These are phyloP conservation scores for Mycena vitilis DNA, from an alignment of 768 basidiomycete genomes.

Conservation along the genomic window DNA sequence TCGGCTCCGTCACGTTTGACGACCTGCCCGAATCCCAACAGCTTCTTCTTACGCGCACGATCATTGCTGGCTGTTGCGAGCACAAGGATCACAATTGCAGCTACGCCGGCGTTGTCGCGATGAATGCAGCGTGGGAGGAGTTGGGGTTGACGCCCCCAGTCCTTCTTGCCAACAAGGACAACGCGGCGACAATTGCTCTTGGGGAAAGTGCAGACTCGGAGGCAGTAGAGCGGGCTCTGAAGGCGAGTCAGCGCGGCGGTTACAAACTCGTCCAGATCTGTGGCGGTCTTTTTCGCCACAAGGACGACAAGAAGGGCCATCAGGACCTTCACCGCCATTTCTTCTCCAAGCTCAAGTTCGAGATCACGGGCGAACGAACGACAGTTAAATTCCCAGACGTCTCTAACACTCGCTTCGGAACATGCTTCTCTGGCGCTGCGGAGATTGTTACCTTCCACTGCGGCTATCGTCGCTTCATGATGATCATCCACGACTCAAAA, in stretches of 20 bases:
- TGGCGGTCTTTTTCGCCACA: constrained; percentile 25
- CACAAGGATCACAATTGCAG: constrained; percentile 12
- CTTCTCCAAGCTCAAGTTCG: constrained; percentile 14
- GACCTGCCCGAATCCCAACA: not conserved
- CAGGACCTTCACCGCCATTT: constrained; percentile 11
- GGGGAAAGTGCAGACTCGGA: constrained; percentile 3
- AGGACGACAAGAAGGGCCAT: constrained; percentile 36
- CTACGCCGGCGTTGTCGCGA: not conserved
- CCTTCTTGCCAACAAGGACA: constrained; percentile 37
- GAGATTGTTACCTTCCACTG: not conserved
- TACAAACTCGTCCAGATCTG: constrained; percentile 35
- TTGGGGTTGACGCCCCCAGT: constrained; percentile 25
- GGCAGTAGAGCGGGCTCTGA: constrained; percentile 19
- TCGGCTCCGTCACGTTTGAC: not conserved
- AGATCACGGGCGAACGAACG: not conserved
- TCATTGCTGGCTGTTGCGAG: constrained; percentile 2
- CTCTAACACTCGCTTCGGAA: constrained; percentile 36
- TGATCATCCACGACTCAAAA: constrained; percentile 2
- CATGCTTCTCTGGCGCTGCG: constrained; percentile 9
- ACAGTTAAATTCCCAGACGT: constrained; percentile 33
- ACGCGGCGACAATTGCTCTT: constrained; percentile 28
- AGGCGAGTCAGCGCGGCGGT: constrained; percentile 32
- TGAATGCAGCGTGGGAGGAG: constrained; percentile 16
- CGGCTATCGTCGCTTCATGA: not conserved
- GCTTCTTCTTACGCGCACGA: not conserved